Conservation (phyloP, 352 stramenopile genomes). For the Globisporangium recalcitrans region DNA sequence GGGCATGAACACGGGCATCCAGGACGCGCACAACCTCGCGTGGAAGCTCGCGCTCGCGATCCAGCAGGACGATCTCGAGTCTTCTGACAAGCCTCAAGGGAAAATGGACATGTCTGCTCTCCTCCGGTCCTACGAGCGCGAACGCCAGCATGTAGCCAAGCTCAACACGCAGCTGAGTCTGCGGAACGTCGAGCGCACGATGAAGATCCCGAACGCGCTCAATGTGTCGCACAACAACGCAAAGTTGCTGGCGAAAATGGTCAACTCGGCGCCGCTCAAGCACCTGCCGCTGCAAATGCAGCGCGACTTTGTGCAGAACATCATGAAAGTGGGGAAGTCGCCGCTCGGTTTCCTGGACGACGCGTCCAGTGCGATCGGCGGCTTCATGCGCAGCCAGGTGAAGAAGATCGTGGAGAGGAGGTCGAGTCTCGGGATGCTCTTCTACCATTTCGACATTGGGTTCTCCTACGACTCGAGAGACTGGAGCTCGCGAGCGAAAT, state of each 20-base stretch:
- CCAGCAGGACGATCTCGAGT: slow-evolving; percentile 21
- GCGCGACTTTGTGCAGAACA: slow-evolving; percentile 53
- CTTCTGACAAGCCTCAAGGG: not conserved
- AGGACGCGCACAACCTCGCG: slow-evolving; percentile 90
- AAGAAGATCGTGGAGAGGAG: slow-evolving; percentile 49
- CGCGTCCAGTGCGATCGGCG: slow-evolving; percentile 38
- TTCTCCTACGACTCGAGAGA: slow-evolving; percentile 60
- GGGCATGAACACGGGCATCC: slow-evolving; percentile 91
- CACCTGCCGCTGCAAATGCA: slow-evolving; percentile 46
- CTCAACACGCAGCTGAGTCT: slow-evolving; percentile 79
- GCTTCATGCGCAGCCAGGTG: slow-evolving; percentile 53
- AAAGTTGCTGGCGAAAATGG: slow-evolving; percentile 42
- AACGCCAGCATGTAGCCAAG: slow-evolving; percentile 70
- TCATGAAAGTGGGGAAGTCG: slow-evolving; percentile 67
- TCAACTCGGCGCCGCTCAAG: slow-evolving; percentile 66
- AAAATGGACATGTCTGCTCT: slow-evolving; percentile 24
- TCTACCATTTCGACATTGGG: slow-evolving; percentile 85
- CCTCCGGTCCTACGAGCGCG: slow-evolving; percentile 76
- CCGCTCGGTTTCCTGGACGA: slow-evolving; percentile 53
- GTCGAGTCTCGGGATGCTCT: slow-evolving; percentile 73
- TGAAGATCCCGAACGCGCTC: slow-evolving; percentile 76
- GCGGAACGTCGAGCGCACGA: slow-evolving; percentile 80
- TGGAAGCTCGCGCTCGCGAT: slow-evolving; percentile 87
- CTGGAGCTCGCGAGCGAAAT: slow-evolving; percentile 39
- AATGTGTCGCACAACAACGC: slow-evolving; percentile 81